A percentile compares a stretch with the other conserved stretches of the same genome.
Conservation (phyloP, 1,284 basidiomycete species). For the Bondarzewia mesenterica region DNA sequence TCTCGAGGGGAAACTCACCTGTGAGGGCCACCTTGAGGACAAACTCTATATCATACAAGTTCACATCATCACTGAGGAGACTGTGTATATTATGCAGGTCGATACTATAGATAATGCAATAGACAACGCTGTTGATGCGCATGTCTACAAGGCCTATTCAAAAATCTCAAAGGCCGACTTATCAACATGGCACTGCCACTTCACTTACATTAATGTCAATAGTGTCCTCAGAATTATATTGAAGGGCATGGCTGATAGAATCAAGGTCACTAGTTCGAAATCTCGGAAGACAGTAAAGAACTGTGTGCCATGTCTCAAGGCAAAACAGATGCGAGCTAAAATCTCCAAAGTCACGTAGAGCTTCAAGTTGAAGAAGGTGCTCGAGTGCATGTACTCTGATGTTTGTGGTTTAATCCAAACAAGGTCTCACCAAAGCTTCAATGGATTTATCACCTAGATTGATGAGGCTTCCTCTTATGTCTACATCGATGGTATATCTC, state of each 20-base stretch:
- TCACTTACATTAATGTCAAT: constrained; percentile 17
- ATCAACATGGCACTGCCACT: constrained; percentile 19
- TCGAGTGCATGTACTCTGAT: not conserved
- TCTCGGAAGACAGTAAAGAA: not conserved
- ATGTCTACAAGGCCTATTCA: not conserved
- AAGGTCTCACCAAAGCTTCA: not conserved
- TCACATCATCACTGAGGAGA: not conserved
- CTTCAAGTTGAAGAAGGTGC: not conserved
- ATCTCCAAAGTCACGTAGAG: not conserved
- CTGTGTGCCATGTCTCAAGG: constrained; percentile 3
- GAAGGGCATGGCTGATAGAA: not conserved
- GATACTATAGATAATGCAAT: too few species aligned
- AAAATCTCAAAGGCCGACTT: constrained; percentile 7
- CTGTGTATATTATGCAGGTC: not conserved
- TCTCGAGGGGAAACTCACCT: not conserved
- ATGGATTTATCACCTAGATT: not conserved
- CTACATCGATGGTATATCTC: not conserved
- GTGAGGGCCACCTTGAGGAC: constrained; percentile 1
- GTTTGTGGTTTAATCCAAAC: not conserved
- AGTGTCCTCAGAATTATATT: constrained; percentile 10
- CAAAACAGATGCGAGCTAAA: not conserved
- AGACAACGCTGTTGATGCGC: not conserved
- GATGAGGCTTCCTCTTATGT: not conserved
- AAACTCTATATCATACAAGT: constrained; percentile 11
- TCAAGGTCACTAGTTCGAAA: not conserved